Evolutionary conservation across 2,329 filamentous ascomycete genomes (phyloP).

Genomic region (Thermoascus crustaceus): DNA sequence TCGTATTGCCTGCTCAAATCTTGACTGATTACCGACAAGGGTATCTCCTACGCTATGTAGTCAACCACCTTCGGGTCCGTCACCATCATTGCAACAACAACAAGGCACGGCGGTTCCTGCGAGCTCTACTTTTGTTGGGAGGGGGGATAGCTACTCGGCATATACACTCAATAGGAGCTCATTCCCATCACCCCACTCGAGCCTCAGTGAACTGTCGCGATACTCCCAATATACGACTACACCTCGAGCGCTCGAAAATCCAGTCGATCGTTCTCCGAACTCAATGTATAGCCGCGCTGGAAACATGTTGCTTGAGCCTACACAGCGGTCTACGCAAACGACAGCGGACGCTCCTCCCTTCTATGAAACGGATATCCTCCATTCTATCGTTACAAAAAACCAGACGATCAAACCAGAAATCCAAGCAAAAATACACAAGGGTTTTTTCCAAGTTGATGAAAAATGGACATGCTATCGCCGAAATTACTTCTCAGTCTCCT

Average conservation of each 20-base stretch:
- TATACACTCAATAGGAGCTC: constrained; percentile 27
- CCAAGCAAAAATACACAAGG: constrained; percentile 75
- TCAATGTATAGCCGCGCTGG: constrained; percentile 21
- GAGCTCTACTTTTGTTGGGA: constrained; percentile 26
- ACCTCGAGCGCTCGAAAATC: constrained; percentile 24
- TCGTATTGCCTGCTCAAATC: background rate
- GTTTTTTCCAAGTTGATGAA: constrained; percentile 71
- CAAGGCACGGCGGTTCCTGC: constrained; percentile 20
- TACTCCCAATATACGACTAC: constrained; percentile 26
- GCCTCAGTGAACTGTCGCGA: constrained; percentile 26
- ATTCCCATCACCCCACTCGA: constrained; percentile 20
- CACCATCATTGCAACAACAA: constrained; percentile 28
- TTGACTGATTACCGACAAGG: background rate
- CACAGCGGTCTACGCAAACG: constrained; percentile 21
- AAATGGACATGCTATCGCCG: constrained; percentile 90
- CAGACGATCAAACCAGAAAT: constrained; percentile 61
- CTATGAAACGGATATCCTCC: constrained; percentile 28
- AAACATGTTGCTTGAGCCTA: constrained; percentile 17
- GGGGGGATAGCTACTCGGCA: constrained; percentile 31
- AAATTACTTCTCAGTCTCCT: constrained; percentile 83
- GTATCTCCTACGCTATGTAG: constrained; percentile 24
- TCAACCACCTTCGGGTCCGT: constrained; percentile 40
- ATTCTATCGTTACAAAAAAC: constrained; percentile 26
- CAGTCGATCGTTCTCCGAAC: constrained; percentile 22
- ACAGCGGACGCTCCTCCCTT: constrained; percentile 37